Conservation (phyloP, 106 monocot genomes). For the Dioscorea dumetorum region DNA sequence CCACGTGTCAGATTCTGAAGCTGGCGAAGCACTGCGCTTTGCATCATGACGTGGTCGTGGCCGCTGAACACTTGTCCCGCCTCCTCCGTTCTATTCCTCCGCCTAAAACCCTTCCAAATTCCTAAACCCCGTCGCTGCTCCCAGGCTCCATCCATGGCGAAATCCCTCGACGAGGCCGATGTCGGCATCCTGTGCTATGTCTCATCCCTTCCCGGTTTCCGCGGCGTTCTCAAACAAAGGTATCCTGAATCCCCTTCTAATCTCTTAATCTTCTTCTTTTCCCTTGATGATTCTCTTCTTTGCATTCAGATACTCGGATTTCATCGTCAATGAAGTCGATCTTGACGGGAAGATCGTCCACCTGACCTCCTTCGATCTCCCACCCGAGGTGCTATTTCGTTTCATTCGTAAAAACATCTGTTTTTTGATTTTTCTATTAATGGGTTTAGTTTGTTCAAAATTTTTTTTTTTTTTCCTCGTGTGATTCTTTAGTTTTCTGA, state of each 20-base stretch:
- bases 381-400: slow-evolving; percentile 28
- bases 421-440: no score
- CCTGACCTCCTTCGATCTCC: slow-evolving; percentile 78
- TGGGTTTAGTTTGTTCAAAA: not conserved
- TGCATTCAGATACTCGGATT: slow-evolving; percentile 70
- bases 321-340: slow-evolving; percentile 90
- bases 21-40: no score
- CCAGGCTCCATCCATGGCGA: slow-evolving; percentile 38
- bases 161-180: slow-evolving; percentile 55
- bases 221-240: slow-evolving; percentile 88
- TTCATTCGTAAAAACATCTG: no score
- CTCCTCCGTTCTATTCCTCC: not conserved
- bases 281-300: not conserved
- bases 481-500: no score
- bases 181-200: slow-evolving; percentile 91
- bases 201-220: slow-evolving; percentile 89
- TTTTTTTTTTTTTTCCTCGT: not conserved
- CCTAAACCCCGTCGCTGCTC: not conserved
- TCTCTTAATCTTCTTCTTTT: not conserved
- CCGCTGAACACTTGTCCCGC: no score
- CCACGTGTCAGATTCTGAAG: no score
- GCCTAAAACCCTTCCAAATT: slow-evolving; percentile 37
- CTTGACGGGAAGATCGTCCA: slow-evolving; percentile 49
- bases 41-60: no score
- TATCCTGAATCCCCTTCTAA: not conserved